These are phyloP conservation scores for Geranium brycei DNA, from an alignment of 345 rosid genomes.

Conservation along the genomic window DNA sequence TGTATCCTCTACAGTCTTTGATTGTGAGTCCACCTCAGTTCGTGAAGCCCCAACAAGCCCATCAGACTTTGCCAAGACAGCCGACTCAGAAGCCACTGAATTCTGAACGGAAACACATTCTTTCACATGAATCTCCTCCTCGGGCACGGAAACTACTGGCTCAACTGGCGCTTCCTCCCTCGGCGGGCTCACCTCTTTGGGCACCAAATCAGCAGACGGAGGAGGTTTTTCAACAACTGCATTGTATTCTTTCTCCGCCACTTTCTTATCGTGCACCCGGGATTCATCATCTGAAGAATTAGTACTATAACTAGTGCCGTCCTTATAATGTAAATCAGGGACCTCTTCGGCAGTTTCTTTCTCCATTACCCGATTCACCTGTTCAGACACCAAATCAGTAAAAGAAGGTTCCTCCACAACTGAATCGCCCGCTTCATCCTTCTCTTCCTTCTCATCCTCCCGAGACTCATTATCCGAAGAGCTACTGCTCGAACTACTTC, in stretches of 20 bases:
- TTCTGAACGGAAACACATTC: constrained; percentile 13
- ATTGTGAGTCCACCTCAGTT: constrained; percentile 4
- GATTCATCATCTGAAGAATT: constrained; percentile 42
- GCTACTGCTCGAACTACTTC: constrained; percentile 32
- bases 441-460: constrained; percentile 19
- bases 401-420: constrained; percentile 8
- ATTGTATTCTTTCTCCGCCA: constrained; percentile 16
- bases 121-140: constrained; percentile 13
- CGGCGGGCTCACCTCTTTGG: constrained; percentile 17
- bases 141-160: constrained; percentile 16
- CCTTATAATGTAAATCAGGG: too few species aligned
- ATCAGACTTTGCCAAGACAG: constrained; percentile 10
- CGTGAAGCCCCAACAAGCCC: constrained; percentile 1
- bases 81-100: constrained; percentile 22
- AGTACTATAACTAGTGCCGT: too few species aligned
- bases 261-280: constrained; percentile 19
- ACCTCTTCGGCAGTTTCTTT: constrained; percentile 8
- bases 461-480: constrained; percentile 49
- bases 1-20: constrained; percentile 12
- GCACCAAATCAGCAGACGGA: constrained; percentile 11
- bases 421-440: constrained; percentile 15
- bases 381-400: constrained; percentile 17
- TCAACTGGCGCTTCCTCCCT: constrained; percentile 20
- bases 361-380: constrained; percentile 19
- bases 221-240: constrained; percentile 8